Base-by-base conservation (phyloP, 2,329 filamentous ascomycete species). In the Purpureocillium lavendulum region DNA sequence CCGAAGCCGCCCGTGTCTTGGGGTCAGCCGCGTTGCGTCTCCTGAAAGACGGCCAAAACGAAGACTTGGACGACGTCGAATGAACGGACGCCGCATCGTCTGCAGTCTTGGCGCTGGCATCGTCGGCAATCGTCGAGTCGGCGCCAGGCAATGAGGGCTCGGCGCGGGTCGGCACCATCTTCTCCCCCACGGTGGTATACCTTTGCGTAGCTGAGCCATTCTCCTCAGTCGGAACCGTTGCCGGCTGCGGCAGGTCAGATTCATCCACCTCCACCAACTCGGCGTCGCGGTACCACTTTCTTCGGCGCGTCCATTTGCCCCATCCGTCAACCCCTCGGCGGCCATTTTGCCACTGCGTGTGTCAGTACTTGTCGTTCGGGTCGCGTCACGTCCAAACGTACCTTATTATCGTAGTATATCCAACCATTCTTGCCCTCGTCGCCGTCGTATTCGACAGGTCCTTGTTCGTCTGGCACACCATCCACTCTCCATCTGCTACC, bases 371-470 rank as follows among this genome's bases (percentile, higher is more conserved):
- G 33, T 10, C 24, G 2, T 7, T 7, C 14, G 10, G 16, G 14
- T 4, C 14, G 9, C 4, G 5, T 2, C 6, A 4, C 17, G 5
- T 18, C 1, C 11, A 9, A 15, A 50, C 67, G 44, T 65, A 87
- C 87, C 80, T 95, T 96, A 59, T 90, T 97, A 55, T 98, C 92
- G 57, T 96, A 98, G 61, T 92, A 98, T 30, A 95, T 87, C 92
- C 92, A 98, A 1, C 89, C 92, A 49, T 82, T 76, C 53, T 65
- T 80, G 4, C 76, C 82, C 17, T 80, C 73, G 1, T 75, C 68
- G 3, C 69, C 68, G 40, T 79, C 76, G 46, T 75, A 75, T 43
- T 70, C 75, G 4, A 64, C 51, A 0, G 56, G 43, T 2, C 45
- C 58, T 13, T 60, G 49, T 14, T 69, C 64, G 61, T 80, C 77